Evolutionary conservation across 2,329 filamentous ascomycete species (phyloP).

Genomic region (Alternaria hordeiaustralica): DNA sequence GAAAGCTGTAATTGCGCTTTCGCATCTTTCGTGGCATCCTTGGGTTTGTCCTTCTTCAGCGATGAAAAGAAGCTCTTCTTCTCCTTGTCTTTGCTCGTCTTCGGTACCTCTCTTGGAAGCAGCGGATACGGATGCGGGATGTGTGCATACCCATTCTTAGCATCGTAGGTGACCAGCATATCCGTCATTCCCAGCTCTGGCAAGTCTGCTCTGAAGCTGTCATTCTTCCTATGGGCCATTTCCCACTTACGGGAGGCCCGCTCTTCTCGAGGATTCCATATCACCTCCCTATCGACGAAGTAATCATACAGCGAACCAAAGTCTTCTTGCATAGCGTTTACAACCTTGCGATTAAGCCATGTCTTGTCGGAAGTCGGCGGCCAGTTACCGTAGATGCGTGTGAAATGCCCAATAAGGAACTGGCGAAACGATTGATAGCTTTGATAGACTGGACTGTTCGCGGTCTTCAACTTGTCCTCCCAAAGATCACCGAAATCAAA

Average conservation of each 20-base stretch:
- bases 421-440: conserved; percentile 66
- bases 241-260: conserved; percentile 69
- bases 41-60: conserved; percentile 45
- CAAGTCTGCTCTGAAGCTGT: conserved; percentile 51
- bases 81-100: conserved; percentile 30
- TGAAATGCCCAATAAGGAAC: conserved; percentile 67
- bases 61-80: conserved; percentile 46
- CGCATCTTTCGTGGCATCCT: conserved; percentile 41
- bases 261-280: conserved; percentile 69
- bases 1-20: conserved; percentile 50
- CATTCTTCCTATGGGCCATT: conserved; percentile 54
- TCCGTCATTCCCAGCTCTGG: conserved; percentile 69
- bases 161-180: conserved; percentile 70
- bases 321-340: conserved; percentile 66
- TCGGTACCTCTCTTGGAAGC: conserved; percentile 56
- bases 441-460: conserved; percentile 54
- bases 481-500: conserved; percentile 71
- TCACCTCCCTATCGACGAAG: conserved; percentile 69
- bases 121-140: conserved; percentile 69
- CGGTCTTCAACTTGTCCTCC: conserved; percentile 48
- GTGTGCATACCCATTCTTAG: conserved; percentile 60
- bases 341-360: conserved; percentile 68
- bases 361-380: conserved; percentile 56
- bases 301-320: conserved; percentile 75
- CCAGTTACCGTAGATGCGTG: conserved; percentile 65